phyloP scores from a whole-genome alignment of 1,139 yeast species.

The Yamadazyma triangularis region DNA sequence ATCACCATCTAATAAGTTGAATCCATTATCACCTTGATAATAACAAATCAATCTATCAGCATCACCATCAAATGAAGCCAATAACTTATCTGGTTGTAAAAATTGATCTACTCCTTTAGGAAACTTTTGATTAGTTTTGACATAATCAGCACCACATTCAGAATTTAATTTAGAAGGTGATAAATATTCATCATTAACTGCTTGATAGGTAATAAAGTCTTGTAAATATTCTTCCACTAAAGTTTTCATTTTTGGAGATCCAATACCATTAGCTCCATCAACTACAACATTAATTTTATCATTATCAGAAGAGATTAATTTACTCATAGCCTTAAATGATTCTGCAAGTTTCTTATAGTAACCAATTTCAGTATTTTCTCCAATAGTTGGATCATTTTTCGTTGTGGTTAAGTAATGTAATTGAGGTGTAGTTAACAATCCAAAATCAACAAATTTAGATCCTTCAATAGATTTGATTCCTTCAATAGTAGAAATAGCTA shows the following conservation, averaged over 20 bases:
- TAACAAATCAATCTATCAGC: conserved; percentile 94
- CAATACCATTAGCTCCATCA: conserved; percentile 95
- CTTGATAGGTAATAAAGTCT: conserved; percentile 33
- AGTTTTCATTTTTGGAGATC: conserved; percentile 68
- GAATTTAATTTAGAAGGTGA: conserved; percentile 61
- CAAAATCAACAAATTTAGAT: conserved; percentile 52
- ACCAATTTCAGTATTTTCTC: conserved; percentile 61
- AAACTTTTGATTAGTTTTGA: conserved; percentile 78
- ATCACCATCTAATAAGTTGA: conserved; percentile 87
- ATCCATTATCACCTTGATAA: conserved; percentile 49
- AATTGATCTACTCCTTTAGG: conserved; percentile 53
- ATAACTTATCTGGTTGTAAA: conserved; percentile 42
- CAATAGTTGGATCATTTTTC: conserved; percentile 60
- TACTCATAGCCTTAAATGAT: conserved; percentile 31
- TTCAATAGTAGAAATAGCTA: conserved; percentile 60
- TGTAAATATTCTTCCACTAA: conserved; percentile 42
- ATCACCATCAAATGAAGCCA: conserved; percentile 93
- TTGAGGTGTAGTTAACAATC: conserved; percentile 88
- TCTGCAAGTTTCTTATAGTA: conserved; percentile 62
- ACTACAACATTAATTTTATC: conserved; percentile 50
- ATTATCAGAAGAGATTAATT: conserved; percentile 14
- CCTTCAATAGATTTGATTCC: conserved; percentile 53
- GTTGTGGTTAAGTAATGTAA: conserved; percentile 82
- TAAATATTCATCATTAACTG: conserved; percentile 59
- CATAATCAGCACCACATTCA: conserved; percentile 94